These are phyloP conservation scores for Chaetomium tenue DNA, from an alignment of 495 filamentous ascomycete genomes.

Conservation along the genomic window DNA sequence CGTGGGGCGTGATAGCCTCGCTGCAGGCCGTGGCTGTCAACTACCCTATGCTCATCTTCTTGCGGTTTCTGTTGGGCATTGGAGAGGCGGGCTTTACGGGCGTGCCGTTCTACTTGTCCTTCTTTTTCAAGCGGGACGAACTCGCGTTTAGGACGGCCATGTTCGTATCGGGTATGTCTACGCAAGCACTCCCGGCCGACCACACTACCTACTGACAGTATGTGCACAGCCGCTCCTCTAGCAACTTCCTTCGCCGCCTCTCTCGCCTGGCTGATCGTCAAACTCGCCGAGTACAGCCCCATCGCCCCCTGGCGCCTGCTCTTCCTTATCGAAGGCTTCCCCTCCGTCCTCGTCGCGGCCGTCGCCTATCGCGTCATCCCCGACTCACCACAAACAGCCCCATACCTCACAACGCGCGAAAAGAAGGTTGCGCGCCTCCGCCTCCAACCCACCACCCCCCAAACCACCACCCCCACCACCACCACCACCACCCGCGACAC, in stretches of 20 bases:
- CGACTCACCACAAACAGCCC: constrained; percentile 64
- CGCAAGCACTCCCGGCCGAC: constrained; percentile 37
- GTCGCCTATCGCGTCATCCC: constrained; percentile 72
- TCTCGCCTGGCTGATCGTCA: constrained; percentile 78
- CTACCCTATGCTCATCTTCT: constrained; percentile 66
- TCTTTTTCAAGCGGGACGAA: constrained; percentile 83
- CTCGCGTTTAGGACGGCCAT: constrained; percentile 76
- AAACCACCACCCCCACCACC: background rate
- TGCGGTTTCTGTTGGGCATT: constrained; percentile 67
- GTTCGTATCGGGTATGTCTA: constrained; percentile 64
- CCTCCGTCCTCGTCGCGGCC: constrained; percentile 64
- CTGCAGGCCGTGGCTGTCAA: constrained; percentile 67
- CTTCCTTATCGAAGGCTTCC: constrained; percentile 84
- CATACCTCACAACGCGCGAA: constrained; percentile 70
- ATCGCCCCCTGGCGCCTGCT: constrained; percentile 80
- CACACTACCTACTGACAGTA: background rate
- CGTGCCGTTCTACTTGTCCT: constrained; percentile 77
- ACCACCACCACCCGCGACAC: constrained; percentile 36
- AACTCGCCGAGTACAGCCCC: constrained; percentile 52
- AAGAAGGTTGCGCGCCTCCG: constrained; percentile 69
- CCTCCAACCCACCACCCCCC: constrained; percentile 33
- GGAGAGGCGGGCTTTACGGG: constrained; percentile 74
- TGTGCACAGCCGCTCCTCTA: constrained; percentile 68
- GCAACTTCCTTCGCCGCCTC: constrained; percentile 82
- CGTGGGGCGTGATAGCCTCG: constrained; percentile 68